Conservation (phyloP, 177 flowering plant genomes). For the Vitis hybrid region DNA sequence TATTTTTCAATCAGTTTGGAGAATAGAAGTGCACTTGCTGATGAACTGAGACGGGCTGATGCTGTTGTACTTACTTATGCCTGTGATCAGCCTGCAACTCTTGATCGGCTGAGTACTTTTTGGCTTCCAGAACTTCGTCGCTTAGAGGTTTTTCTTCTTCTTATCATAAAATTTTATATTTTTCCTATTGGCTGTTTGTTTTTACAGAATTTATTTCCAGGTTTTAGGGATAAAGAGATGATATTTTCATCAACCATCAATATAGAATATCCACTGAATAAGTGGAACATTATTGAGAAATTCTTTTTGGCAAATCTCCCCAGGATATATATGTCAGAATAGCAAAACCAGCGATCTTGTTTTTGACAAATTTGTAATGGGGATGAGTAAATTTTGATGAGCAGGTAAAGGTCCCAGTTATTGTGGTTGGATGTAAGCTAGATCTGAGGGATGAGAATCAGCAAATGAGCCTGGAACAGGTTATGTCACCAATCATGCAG, state of each 20-base stretch:
- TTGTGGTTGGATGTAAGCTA: slow-evolving; percentile 95
- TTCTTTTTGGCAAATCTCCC: no score
- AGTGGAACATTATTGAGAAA: no score
- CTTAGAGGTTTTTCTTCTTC: slow-evolving; percentile 53
- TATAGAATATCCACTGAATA: no score
- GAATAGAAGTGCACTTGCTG: slow-evolving; percentile 56
- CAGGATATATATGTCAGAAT: no score
- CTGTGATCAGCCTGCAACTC: slow-evolving; percentile 74
- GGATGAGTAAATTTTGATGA: slow-evolving; percentile 3
- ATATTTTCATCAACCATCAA: no score
- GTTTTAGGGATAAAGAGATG: no score
- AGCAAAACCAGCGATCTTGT: background rate
- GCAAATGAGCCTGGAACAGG: slow-evolving; percentile 71
- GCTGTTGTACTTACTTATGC: slow-evolving; percentile 93
- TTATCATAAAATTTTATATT: background rate
- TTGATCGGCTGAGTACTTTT: slow-evolving; percentile 68
- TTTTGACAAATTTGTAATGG: background rate
- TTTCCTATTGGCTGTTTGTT: background rate
- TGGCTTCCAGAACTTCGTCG: slow-evolving; percentile 97
- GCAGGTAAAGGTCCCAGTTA: slow-evolving; percentile 91
- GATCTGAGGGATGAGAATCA: slow-evolving; percentile 81
- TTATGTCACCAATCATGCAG: slow-evolving; percentile 98
- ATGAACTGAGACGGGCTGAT: slow-evolving; percentile 81
- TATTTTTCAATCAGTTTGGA: slow-evolving; percentile 48
- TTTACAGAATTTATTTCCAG: no score